phyloP scores from a whole-genome alignment of 2,329 filamentous ascomycete species.

The Apiospora malaysiana region DNA sequence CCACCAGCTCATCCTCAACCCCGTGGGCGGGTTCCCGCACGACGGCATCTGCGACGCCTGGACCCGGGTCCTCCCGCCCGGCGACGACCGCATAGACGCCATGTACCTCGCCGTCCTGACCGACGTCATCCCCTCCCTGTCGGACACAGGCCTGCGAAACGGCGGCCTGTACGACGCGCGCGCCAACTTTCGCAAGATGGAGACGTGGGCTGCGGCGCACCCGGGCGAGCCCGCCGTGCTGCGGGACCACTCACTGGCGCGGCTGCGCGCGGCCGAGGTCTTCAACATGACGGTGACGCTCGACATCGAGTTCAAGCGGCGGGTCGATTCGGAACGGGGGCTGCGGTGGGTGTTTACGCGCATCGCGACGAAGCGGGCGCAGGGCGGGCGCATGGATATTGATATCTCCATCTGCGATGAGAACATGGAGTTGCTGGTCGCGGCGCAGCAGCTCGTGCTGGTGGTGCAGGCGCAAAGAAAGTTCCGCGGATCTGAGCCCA shows the following conservation, averaged over 20 bases:
- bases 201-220: background rate
- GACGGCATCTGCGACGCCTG: background rate
- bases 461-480: conserved; percentile 27
- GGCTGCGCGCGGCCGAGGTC: background rate
- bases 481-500: conserved; percentile 19
- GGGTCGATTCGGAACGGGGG: conserved; percentile 20
- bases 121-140: background rate
- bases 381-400: conserved; percentile 29
- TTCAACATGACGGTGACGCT: conserved; percentile 21
- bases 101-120: background rate
- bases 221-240: background rate
- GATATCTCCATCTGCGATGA: conserved; percentile 29
- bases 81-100: background rate
- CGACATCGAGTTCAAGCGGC: conserved; percentile 30
- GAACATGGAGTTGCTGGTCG: conserved; percentile 27
- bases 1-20: background rate
- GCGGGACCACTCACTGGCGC: background rate
- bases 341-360: conserved; percentile 29
- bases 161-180: background rate
- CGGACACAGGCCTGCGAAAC: background rate
- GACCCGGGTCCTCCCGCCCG: background rate
- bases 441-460: conserved; percentile 26
- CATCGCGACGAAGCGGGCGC: conserved; percentile 25
- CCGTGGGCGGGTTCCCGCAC: background rate
- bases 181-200: background rate